Evolutionary conservation across 306 rosid species (phyloP).

Genomic region (Echinosophora koreensis): DNA sequence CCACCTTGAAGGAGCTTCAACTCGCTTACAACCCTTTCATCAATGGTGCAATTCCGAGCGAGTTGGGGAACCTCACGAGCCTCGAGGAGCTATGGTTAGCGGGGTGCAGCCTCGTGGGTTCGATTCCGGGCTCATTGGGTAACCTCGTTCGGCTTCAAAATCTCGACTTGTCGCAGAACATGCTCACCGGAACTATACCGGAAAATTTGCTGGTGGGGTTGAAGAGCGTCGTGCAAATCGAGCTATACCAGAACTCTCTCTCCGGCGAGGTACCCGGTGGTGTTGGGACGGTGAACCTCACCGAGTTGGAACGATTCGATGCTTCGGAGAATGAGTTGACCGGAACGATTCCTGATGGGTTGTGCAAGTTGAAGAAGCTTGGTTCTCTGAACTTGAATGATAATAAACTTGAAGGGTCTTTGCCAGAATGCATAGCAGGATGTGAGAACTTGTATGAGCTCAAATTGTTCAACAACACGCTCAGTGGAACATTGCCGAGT

Average conservation of each 20-base stretch:
- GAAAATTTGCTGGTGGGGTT: slow-evolving; percentile 46
- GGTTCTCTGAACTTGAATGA: slow-evolving; percentile 58
- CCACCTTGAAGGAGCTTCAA: slow-evolving; percentile 55
- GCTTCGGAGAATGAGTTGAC: slow-evolving; percentile 66
- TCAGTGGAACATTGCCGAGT: slow-evolving; percentile 63
- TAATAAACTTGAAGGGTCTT: slow-evolving; percentile 61
- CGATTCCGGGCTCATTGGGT: slow-evolving; percentile 62
- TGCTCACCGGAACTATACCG: slow-evolving; percentile 64
- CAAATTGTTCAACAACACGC: slow-evolving; percentile 67
- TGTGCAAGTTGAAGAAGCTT: slow-evolving; percentile 58
- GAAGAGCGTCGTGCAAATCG: slow-evolving; percentile 61
- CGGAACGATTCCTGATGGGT: slow-evolving; percentile 68
- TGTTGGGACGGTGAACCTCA: slow-evolving; percentile 51
- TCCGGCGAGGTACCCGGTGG: slow-evolving; percentile 71
- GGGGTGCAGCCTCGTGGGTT: slow-evolving; percentile 55
- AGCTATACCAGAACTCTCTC: slow-evolving; percentile 64
- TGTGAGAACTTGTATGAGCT: slow-evolving; percentile 62
- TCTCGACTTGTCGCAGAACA: slow-evolving; percentile 68
- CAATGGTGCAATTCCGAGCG: slow-evolving; percentile 50
- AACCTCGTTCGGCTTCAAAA: slow-evolving; percentile 48
- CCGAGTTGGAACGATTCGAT: slow-evolving; percentile 59
- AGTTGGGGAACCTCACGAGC: slow-evolving; percentile 61
- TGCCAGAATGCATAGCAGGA: slow-evolving; percentile 61
- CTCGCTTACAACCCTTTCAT: slow-evolving; percentile 63
- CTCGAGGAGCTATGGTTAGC: slow-evolving; percentile 65